phyloP scores from a whole-genome alignment of 768 basidiomycete genomes.

The Rhizopogon roseolus region DNA sequence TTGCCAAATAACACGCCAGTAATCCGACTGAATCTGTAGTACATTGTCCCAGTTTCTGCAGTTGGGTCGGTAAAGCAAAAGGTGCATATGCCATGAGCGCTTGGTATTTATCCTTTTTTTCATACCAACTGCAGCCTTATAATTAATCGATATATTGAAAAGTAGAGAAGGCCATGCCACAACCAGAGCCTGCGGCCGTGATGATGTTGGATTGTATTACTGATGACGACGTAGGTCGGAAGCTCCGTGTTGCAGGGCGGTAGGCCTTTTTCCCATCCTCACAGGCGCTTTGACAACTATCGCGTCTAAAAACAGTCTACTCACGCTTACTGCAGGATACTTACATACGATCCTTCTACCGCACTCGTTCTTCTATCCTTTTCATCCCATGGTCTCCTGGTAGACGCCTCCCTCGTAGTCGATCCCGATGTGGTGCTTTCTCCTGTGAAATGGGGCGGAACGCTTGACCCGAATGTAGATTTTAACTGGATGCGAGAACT shows the following conservation, averaged over 20 bases:
- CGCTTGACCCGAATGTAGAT: conserved; percentile 9
- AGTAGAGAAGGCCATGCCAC: conserved; percentile 36
- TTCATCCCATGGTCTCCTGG: conserved; percentile 44
- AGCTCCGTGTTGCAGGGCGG: conserved; percentile 59
- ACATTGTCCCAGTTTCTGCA: background rate
- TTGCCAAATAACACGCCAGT: background rate
- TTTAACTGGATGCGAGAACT: conserved; percentile 49
- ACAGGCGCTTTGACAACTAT: background rate
- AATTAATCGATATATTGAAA: background rate
- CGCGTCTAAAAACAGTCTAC: conserved; percentile 4
- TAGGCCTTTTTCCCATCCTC: conserved; percentile 25
- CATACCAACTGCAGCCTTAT: background rate
- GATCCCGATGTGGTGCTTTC: conserved; percentile 23
- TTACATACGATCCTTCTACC: conserved; percentile 48
- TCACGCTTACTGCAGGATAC: conserved; percentile 36
- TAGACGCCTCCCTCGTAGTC: conserved; percentile 53
- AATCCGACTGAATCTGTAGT: no score
- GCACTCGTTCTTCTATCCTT: conserved; percentile 47
- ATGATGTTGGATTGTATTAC: conserved; percentile 38
- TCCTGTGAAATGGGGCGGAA: conserved; percentile 1
- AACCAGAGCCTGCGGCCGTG: conserved; percentile 42
- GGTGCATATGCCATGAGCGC: no score
- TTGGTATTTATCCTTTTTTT: background rate
- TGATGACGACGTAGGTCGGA: conserved; percentile 37
- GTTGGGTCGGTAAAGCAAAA: no score